Conservation (phyloP, 208 protist species). For the Trichomonas tenax region DNA sequence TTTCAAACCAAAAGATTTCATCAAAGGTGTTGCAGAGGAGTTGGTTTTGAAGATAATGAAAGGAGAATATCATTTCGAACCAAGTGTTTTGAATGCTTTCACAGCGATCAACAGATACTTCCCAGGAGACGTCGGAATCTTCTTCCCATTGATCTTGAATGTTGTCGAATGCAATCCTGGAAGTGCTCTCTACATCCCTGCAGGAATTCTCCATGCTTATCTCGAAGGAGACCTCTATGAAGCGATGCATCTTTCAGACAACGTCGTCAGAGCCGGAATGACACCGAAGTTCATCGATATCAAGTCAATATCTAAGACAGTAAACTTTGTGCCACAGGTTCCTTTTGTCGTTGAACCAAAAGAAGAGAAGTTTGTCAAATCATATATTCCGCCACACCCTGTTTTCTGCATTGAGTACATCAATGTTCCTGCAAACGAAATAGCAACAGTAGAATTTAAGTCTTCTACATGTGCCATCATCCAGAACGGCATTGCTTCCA, state of each 20-base stretch:
- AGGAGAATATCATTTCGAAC: neutral
- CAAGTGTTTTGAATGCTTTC: neutral
- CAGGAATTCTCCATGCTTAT: conserved; percentile 92
- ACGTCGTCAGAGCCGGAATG: conserved; percentile 43
- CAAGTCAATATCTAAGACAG: conserved; percentile 24
- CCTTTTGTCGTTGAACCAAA: neutral
- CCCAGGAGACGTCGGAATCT: conserved; percentile 83
- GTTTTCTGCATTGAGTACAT: neutral
- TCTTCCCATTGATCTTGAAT: conserved; percentile 90
- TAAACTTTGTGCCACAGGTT: conserved; percentile 19
- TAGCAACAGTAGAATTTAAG: neutral
- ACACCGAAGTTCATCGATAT: conserved; percentile 41
- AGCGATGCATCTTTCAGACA: conserved; percentile 58
- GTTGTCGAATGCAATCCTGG: conserved; percentile 67
- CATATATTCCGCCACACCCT: neutral
- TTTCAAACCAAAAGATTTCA: conserved; percentile 27
- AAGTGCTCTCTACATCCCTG: conserved; percentile 74
- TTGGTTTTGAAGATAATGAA: neutral
- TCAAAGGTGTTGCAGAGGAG: conserved; percentile 28
- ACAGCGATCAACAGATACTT: conserved; percentile 61
- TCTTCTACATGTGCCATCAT: neutral
- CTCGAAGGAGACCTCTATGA: conserved; percentile 77
- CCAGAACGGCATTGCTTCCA: neutral
- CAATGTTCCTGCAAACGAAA: neutral
- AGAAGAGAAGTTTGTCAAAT: neutral